phyloP scores from a whole-genome alignment of 805 yeast genomes.

The Pichia californica region DNA sequence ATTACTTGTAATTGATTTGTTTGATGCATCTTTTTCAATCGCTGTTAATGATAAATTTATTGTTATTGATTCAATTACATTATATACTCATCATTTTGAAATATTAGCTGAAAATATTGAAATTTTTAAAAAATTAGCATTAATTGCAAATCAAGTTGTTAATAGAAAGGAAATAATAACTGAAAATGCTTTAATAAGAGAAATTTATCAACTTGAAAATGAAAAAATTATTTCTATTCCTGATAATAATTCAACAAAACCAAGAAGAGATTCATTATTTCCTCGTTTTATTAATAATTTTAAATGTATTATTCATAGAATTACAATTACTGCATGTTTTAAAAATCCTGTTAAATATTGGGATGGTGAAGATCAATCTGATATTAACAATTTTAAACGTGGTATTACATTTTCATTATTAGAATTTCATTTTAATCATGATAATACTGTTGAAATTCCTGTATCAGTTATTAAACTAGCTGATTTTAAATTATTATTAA shows the following conservation, averaged over 20 bases:
- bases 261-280: conserved; percentile 1
- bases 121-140: conserved; percentile 13
- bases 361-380: conserved; percentile 25
- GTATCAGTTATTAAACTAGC: conserved; percentile 11
- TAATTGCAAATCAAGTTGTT: conserved; percentile 3
- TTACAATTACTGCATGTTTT: conserved; percentile 24
- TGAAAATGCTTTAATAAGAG: not conserved
- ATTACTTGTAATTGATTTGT: conserved; percentile 15
- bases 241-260: too few species aligned
- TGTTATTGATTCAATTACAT: conserved; percentile 5
- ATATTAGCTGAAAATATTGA: conserved; percentile 9
- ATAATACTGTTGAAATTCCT: conserved; percentile 12
- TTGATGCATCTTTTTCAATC: conserved; percentile 13
- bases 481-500: conserved; percentile 10
- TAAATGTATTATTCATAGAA: conserved; percentile 9
- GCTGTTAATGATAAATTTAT: conserved; percentile 9
- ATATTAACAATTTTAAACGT: conserved; percentile 23
- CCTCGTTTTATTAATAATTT: conserved; percentile 12
- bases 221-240: too few species aligned
- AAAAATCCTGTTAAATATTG: conserved; percentile 26
- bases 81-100: conserved; percentile 9
- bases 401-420: conserved; percentile 17
- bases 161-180: not conserved
- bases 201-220: not conserved
- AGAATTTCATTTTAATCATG: conserved; percentile 7